phyloP scores from a whole-genome alignment of 1,139 yeast species.

The Martiniozyma asiatica region DNA sequence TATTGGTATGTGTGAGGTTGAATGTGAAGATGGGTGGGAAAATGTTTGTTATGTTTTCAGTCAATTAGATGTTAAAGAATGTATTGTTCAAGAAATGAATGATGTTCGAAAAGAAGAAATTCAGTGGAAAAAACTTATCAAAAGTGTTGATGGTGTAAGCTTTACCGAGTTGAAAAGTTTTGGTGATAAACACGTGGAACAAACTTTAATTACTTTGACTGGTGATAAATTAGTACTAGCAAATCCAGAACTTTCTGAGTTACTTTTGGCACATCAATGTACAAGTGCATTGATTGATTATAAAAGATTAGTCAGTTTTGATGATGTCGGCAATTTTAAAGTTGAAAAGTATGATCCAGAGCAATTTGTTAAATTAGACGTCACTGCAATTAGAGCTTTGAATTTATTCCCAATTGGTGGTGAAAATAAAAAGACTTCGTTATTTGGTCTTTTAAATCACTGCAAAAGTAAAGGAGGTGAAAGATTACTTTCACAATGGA shows the following conservation, averaged over 20 bases:
- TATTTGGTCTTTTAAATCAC: slow-evolving; percentile 73
- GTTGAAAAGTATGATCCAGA: slow-evolving; percentile 59
- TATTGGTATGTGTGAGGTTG: slow-evolving; percentile 65
- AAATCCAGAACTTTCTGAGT: slow-evolving; percentile 36
- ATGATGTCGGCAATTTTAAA: slow-evolving; percentile 38
- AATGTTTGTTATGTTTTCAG: too few species aligned
- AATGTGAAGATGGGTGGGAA: too few species aligned
- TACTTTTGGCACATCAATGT: slow-evolving; percentile 30
- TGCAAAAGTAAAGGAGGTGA: slow-evolving; percentile 85
- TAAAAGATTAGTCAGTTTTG: slow-evolving; percentile 47
- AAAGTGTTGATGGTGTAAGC: slow-evolving; percentile 68
- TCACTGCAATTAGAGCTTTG: slow-evolving; percentile 80
- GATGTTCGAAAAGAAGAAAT: slow-evolving; percentile 3
- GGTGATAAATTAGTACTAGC: slow-evolving; percentile 48
- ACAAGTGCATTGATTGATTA: slow-evolving; percentile 58
- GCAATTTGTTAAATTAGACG: slow-evolving; percentile 78
- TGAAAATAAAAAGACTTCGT: slow-evolving; percentile 40
- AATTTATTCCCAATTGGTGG: slow-evolving; percentile 59
- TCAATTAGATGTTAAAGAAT: slow-evolving; percentile 85
- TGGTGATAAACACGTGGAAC: slow-evolving; percentile 51
- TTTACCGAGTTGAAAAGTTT: slow-evolving; percentile 53
- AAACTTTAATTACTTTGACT: slow-evolving; percentile 57
- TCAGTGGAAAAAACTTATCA: slow-evolving; percentile 29
- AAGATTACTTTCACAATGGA: slow-evolving; percentile 81
- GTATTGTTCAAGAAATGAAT: slow-evolving; percentile 45